phyloP scores from a whole-genome alignment of 768 basidiomycete species.

The Lactarius indigo region DNA sequence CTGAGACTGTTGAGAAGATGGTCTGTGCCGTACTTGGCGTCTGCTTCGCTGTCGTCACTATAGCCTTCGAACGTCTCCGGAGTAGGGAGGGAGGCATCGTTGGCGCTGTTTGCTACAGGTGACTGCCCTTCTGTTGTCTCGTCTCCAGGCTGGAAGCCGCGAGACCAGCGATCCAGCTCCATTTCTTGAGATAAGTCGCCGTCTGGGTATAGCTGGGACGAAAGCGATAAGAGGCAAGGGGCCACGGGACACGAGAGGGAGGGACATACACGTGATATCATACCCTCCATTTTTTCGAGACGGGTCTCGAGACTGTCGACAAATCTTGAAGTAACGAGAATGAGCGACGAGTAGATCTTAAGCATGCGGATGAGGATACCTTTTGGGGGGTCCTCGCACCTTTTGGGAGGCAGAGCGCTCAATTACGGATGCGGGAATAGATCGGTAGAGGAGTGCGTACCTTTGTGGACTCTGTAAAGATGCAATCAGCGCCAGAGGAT shows the following conservation, averaged over 20 bases:
- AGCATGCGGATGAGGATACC: neutral
- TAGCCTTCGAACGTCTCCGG: neutral
- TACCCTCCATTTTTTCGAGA: conserved; percentile 26
- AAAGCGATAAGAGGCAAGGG: neutral
- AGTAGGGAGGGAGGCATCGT: neutral
- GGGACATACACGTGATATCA: conserved; percentile 21
- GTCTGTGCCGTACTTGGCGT: neutral
- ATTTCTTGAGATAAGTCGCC: conserved; percentile 25
- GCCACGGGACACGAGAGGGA: neutral
- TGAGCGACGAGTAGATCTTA: neutral
- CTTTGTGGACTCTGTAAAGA: conserved; percentile 23
- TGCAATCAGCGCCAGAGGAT: conserved; percentile 10
- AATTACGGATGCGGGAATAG: neutral
- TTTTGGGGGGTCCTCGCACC: conserved; percentile 24
- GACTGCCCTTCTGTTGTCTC: neutral
- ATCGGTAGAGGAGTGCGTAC: neutral
- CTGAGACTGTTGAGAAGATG: neutral
- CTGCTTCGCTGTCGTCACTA: conserved; percentile 12
- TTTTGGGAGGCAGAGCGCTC: neutral
- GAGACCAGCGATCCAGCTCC: conserved; percentile 22
- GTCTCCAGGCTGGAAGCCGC: conserved; percentile 13
- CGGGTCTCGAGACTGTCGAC: conserved; percentile 25
- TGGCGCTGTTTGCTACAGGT: neutral
- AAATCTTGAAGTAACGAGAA: conserved; percentile 10
- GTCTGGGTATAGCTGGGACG: conserved; percentile 19